Conservation (phyloP, 2,329 filamentous ascomycete species). For the Bipolaris cookei region DNA sequence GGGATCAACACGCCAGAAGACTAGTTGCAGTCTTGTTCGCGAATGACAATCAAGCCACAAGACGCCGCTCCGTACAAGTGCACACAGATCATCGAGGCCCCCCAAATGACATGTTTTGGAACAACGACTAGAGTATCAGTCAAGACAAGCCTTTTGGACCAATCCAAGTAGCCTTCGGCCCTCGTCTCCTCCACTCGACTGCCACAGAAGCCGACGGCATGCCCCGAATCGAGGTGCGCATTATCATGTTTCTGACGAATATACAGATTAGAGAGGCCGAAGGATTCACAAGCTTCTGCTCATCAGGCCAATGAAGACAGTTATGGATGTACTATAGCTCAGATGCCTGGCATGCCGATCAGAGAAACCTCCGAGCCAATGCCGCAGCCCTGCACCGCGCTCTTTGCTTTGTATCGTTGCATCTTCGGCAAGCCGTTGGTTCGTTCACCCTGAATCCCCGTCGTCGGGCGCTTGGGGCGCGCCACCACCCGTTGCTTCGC, state of each 20-base stretch:
- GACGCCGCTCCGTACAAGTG: not conserved
- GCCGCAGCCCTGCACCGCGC: not conserved
- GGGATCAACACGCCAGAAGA: conserved; percentile 10
- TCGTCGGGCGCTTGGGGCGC: not conserved
- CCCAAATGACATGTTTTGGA: not conserved
- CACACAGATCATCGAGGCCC: not conserved
- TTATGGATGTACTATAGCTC: not conserved
- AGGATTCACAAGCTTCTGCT: no score
- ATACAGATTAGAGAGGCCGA: no score
- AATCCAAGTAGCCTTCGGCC: not conserved
- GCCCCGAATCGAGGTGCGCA: no score
- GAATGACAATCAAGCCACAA: conserved; percentile 8
- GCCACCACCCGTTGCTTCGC: not conserved
- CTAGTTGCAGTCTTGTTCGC: conserved; percentile 9
- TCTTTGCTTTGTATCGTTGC: not conserved
- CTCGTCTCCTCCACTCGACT: no score
- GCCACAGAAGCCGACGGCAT: no score
- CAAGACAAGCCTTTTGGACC: not conserved
- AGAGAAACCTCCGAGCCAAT: conserved; percentile 7
- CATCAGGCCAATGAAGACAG: no score
- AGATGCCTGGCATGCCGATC: not conserved
- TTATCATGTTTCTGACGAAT: no score
- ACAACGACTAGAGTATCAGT: not conserved
- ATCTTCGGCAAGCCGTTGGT: conserved; percentile 1
- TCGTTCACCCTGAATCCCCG: not conserved